Percentiles rank a stretch among this genome's conserved stretches.
These are phyloP conservation scores for Insectozyma bohioensis DNA, from an alignment of 1,139 yeast species.

Conservation along the genomic window DNA sequence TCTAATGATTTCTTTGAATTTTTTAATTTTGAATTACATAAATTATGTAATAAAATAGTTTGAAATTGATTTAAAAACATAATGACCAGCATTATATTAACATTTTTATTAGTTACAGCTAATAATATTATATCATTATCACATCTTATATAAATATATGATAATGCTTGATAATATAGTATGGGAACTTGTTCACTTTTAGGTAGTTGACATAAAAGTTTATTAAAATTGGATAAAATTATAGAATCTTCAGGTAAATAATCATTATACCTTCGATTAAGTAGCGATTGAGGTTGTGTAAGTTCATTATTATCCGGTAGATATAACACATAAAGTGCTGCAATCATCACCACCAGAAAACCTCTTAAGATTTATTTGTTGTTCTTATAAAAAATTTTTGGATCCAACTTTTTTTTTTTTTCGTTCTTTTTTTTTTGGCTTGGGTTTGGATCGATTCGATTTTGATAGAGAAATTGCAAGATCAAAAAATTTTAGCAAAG, in stretches of 20 bases:
- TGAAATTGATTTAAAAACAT: constrained; percentile 36
- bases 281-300: constrained; percentile 3
- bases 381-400: no score
- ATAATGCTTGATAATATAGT: constrained; percentile 26
- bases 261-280: constrained; percentile 37
- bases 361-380: no score
- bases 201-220: constrained; percentile 19
- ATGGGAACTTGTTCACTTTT: constrained; percentile 30
- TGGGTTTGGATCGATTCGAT: no score
- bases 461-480: no score
- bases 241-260: constrained; percentile 27
- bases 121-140: constrained; percentile 31
- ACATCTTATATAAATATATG: constrained; percentile 31
- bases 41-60: constrained; percentile 30
- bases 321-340: no score
- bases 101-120: constrained; percentile 33
- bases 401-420: no score
- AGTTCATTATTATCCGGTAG: no score
- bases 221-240: constrained; percentile 30
- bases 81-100: constrained; percentile 43
- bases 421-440: no score
- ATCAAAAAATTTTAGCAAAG: neutral
- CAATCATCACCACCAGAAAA: no score
- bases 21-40: constrained; percentile 17
- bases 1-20: constrained; percentile 16